Base-by-base conservation (phyloP, 1,284 basidiomycete species). In the Apiotrichum sp. region DNA sequence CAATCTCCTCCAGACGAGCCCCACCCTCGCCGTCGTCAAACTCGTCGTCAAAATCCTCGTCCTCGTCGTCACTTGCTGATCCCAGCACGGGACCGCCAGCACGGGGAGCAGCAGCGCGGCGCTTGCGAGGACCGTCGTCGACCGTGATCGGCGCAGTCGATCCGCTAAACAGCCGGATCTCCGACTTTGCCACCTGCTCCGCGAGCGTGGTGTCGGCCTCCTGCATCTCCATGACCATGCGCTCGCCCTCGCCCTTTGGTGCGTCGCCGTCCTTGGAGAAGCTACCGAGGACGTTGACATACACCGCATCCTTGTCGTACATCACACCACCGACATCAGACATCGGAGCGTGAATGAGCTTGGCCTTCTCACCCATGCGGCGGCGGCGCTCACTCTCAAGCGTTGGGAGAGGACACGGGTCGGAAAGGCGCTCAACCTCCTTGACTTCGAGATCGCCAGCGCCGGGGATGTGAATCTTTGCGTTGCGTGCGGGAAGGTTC, bases 251-350 rank as follows among this genome's bases (percentile, higher is more conserved):
- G 10, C 93, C 86, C 68, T 88, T 86, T 3, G 80, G 81, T 49
- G 81, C 76, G 49, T 74, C 75, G 43, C 74, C 75, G 47, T 77
- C 72, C 56, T 86, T 81, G 4, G 89, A 87, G 68, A 98, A 98
- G 69, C 83, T 93, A 1, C 96, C 96, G 3, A 91, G 89, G 3
- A 98, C 93, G 69, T 97, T 98, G 65, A 99, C 88, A 80, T 91
- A 99, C 2, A 98, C 93, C 0, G 93, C 92, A 69, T 98, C 96
- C 75, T 98, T 98, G 79, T 99, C 96, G 70, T 96, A 98, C 78
- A 91, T 86, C 59, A 99, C 85, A 7, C 95, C 96, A 22, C 95
- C 95, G 2, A 98, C 88, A 69, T 97, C 95, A 72, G 90, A 95
- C 95, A 98, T 98, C 1, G 96, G 96, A 6, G 96, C 96, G 74